Evolutionary conservation across 148 eudicot genomes (phyloP).

Genomic region (Camellia japonica): DNA sequence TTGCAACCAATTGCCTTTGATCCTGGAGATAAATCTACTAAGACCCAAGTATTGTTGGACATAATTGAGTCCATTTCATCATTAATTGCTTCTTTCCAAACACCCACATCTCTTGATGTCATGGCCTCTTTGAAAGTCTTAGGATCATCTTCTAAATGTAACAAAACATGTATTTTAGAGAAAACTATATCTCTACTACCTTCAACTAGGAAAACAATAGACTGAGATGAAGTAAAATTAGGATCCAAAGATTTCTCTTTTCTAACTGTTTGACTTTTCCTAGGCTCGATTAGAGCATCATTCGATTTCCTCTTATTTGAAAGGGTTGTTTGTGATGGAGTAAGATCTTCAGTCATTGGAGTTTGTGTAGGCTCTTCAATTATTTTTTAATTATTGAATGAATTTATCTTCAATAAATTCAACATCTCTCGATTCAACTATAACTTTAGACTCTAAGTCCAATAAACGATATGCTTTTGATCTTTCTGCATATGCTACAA

Average conservation of each 20-base stretch:
- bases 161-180: neutral
- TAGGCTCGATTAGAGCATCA: neutral
- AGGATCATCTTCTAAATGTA: neutral
- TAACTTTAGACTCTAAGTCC: neutral
- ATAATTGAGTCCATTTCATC: conserved; percentile 2
- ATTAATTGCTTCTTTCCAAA: conserved; percentile 6
- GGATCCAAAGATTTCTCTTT: neutral
- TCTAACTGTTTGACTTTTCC: neutral
- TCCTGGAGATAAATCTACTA: neutral
- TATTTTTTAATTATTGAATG: no score
- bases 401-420: conserved; percentile 5
- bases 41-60: neutral
- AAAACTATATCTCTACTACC: neutral
- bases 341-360: no score
- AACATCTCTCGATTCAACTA: neutral
- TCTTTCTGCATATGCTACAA: neutral
- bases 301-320: no score
- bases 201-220: neutral
- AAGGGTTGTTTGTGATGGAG: no score
- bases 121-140: neutral
- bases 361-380: no score
- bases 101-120: neutral
- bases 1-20: neutral
- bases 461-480: neutral
- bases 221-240: neutral